phyloP scores from a whole-genome alignment of 768 basidiomycete genomes.

The Boletus pseudo-olivaceus region DNA sequence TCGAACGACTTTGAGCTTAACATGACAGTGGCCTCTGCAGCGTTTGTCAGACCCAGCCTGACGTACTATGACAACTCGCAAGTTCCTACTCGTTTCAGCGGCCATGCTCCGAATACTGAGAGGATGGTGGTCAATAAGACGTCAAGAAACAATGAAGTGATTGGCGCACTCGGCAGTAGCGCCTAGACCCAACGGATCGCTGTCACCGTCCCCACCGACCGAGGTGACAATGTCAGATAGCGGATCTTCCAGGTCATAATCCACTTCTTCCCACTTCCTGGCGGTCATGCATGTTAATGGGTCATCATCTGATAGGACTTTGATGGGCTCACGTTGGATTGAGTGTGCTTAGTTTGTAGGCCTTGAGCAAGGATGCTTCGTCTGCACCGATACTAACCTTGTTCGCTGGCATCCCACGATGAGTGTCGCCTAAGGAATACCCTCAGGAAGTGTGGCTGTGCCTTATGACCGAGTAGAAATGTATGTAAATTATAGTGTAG shows the following conservation, averaged over 20 bases:
- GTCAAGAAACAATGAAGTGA: not conserved
- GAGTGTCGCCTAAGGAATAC: not conserved
- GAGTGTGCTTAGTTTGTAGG: constrained; percentile 79
- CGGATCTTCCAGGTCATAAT: constrained; percentile 79
- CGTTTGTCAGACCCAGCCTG: constrained; percentile 5
- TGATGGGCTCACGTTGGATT: constrained; percentile 61
- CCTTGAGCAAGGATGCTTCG: constrained; percentile 79
- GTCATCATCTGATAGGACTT: not conserved
- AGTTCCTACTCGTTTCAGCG: constrained; percentile 63
- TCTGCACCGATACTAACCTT: constrained; percentile 69
- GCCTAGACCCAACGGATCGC: constrained; percentile 80
- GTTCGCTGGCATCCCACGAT: constrained; percentile 31
- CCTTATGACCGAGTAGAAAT: not conserved
- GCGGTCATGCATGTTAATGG: constrained; percentile 4
- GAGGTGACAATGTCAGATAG: constrained; percentile 67
- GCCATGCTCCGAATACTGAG: constrained; percentile 64
- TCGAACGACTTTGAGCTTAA: constrained; percentile 94
- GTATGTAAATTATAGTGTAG: constrained; percentile 8
- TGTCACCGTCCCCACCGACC: constrained; percentile 54
- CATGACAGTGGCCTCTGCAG: constrained; percentile 71
- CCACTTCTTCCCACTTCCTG: constrained; percentile 88
- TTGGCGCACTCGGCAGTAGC: constrained; percentile 50
- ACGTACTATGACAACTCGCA: constrained; percentile 8
- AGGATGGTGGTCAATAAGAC: not conserved
- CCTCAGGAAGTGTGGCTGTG: constrained; percentile 15